phyloP scores from a whole-genome alignment of 352 stramenopile genomes.

The Globisporangium viniferum region DNA sequence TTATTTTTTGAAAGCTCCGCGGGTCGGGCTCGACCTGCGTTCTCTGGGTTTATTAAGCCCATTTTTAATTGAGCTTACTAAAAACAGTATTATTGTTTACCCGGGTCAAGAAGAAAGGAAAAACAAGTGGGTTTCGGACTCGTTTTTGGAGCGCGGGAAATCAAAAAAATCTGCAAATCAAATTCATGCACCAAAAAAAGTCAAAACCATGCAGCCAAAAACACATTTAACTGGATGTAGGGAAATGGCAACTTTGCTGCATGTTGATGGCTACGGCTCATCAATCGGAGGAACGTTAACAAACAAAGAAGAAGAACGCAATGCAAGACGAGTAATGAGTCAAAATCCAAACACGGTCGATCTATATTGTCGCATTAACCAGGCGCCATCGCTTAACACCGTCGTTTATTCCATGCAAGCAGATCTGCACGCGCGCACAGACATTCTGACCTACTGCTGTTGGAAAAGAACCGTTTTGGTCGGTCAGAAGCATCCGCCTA shows the following conservation, averaged over 20 bases:
- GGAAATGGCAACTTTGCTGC: background rate
- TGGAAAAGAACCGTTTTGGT: constrained; percentile 7
- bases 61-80: background rate
- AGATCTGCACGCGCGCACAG: constrained; percentile 10
- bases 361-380: constrained; percentile 86
- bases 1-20: background rate
- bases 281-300: background rate
- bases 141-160: background rate
- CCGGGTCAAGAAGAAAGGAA: background rate
- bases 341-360: constrained; percentile 13
- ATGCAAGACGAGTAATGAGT: background rate
- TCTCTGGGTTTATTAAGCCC: background rate
- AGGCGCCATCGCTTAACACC: constrained; percentile 91
- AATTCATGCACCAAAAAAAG: too few species aligned
- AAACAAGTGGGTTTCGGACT: background rate
- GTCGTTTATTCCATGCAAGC: constrained; percentile 90
- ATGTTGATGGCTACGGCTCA: background rate
- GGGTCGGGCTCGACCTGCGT: background rate
- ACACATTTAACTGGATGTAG: background rate
- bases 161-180: too few species aligned
- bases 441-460: constrained; percentile 7
- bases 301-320: background rate
- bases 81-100: background rate
- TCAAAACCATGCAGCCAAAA: background rate
- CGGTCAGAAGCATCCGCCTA: background rate